phyloP scores from a whole-genome alignment of 1,139 yeast species.

The Yamadazyma sp. region DNA sequence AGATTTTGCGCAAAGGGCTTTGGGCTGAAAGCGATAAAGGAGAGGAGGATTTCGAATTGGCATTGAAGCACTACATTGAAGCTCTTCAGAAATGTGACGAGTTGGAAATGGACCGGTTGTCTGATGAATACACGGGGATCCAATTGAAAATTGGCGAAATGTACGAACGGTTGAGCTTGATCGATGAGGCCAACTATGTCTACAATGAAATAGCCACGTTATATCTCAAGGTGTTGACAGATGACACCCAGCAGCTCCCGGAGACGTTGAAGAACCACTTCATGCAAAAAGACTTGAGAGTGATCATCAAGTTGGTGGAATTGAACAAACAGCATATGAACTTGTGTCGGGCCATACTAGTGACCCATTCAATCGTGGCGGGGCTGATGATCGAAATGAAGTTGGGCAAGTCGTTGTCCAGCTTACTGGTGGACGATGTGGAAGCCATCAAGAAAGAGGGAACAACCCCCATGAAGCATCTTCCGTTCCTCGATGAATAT shows the following conservation, averaged over 20 bases:
- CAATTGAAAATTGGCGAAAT: conserved; percentile 85
- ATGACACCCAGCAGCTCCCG: conserved; percentile 14
- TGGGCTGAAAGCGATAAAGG: conserved; percentile 83
- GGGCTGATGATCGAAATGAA: conserved; percentile 44
- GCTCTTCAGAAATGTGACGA: conserved; percentile 47
- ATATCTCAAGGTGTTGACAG: conserved; percentile 58
- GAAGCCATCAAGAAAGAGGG: conserved; percentile 30
- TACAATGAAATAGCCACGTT: conserved; percentile 68
- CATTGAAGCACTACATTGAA: conserved; percentile 66
- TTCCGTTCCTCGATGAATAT: conserved; percentile 62
- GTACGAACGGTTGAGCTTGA: conserved; percentile 66
- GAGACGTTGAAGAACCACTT: conserved; percentile 34
- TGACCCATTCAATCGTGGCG: conserved; percentile 66
- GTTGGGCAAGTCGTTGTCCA: conserved; percentile 14
- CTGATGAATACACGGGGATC: conserved; percentile 64
- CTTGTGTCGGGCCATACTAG: conserved; percentile 56
- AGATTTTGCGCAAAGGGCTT: conserved; percentile 66
- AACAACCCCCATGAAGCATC: background rate
- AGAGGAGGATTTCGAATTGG: conserved; percentile 61
- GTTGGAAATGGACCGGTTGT: conserved; percentile 49
- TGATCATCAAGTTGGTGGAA: conserved; percentile 67
- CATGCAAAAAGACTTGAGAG: conserved; percentile 70
- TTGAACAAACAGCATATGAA: conserved; percentile 51
- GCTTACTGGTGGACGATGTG: conserved; percentile 6
- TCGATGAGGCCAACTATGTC: conserved; percentile 61